Percentiles rank a stretch among this genome's conserved stretches.
phyloP scores from a whole-genome alignment of 106 monocot species.

The Allium sativum region DNA sequence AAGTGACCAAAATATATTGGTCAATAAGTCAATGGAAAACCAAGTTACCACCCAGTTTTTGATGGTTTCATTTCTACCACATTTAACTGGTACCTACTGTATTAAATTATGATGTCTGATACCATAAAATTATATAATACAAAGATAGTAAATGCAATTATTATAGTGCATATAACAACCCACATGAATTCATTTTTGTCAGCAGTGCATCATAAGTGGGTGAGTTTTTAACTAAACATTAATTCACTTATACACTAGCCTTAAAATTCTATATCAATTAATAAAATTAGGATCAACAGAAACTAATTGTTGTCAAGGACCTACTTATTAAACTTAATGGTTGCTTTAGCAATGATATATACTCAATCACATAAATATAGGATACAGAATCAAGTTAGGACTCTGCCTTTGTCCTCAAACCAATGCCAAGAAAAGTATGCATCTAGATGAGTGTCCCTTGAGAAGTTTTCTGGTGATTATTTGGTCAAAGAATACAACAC shows the following conservation, averaged over 20 bases:
- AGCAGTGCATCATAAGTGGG: not conserved
- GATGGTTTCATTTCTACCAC: too few species aligned
- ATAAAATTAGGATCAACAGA: not conserved
- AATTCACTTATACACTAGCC: too few species aligned
- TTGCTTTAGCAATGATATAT: not conserved
- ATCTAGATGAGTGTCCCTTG: conserved; percentile 21
- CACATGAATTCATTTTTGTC: not conserved
- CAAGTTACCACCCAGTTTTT: too few species aligned
- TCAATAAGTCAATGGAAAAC: not conserved
- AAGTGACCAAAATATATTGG: conserved; percentile 5
- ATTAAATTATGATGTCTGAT: too few species aligned
- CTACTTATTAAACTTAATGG: too few species aligned
- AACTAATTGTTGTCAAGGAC: not conserved
- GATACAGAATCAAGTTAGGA: conserved; percentile 51
- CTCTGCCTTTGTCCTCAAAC: conserved; percentile 34
- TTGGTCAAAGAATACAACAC: conserved; percentile 33
- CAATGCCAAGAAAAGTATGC: conserved; percentile 19
- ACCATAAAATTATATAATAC: too few species aligned
- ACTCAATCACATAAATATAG: conserved; percentile 16
- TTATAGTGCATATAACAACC: too few species aligned
- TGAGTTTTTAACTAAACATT: not conserved
- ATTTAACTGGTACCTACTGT: too few species aligned
- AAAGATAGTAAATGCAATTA: too few species aligned
- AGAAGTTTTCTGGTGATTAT: conserved; percentile 21
- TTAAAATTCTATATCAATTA: too few species aligned